Evolutionary conservation across 2,329 filamentous ascomycete species (phyloP).

Genomic region (Domatiomyces catenatus): DNA sequence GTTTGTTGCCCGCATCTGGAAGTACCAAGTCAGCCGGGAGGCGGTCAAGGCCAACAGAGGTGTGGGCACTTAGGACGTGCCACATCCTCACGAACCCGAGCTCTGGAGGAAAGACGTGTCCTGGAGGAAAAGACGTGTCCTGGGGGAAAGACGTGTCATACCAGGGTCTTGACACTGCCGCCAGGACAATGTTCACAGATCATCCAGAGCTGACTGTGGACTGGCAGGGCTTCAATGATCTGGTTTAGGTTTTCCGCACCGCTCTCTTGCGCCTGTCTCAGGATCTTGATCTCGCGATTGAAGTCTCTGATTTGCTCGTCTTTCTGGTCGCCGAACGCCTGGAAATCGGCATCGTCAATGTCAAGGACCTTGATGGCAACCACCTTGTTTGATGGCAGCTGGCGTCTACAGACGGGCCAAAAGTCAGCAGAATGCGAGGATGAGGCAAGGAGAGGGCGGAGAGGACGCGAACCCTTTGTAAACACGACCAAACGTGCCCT

Average conservation of each 20-base stretch:
- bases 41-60: not conserved
- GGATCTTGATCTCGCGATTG: constrained; percentile 46
- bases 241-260: constrained; percentile 49
- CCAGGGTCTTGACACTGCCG: constrained; percentile 49
- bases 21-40: not conserved
- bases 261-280: constrained; percentile 47
- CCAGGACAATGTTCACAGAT: constrained; percentile 52
- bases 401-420: constrained; percentile 15
- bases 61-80: no score
- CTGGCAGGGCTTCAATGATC: constrained; percentile 47
- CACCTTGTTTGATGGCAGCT: constrained; percentile 25
- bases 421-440: not conserved
- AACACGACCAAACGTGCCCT: constrained; percentile 36
- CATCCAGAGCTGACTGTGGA: constrained; percentile 51
- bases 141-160: constrained; percentile 29
- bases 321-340: constrained; percentile 29
- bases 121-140: no score
- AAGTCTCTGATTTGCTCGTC: constrained; percentile 40
- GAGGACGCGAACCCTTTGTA: constrained; percentile 29
- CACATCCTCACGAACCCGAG: no score
- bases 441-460: not conserved
- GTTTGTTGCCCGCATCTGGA: constrained; percentile 33
- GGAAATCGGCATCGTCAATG: constrained; percentile 35
- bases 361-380: constrained; percentile 39
- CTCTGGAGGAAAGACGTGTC: no score